Conservation (phyloP, 1,284 basidiomycete species). For the Cryptococcus sp. region DNA sequence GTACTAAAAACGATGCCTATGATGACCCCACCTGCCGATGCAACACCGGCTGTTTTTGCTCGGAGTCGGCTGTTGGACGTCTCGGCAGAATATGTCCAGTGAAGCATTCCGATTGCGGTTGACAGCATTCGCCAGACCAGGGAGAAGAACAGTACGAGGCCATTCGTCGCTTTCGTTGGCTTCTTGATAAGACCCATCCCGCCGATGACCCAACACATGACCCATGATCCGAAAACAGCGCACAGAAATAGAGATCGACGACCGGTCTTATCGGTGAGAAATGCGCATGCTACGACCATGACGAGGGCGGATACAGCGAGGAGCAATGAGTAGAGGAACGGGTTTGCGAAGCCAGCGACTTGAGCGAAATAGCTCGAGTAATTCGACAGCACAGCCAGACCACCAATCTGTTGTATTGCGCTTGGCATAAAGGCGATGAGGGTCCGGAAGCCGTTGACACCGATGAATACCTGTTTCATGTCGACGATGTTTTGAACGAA, state of each 20-base stretch:
- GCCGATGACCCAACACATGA: conserved; percentile 26
- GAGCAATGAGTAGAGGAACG: conserved; percentile 34
- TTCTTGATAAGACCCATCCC: conserved; percentile 27
- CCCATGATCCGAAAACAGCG: conserved; percentile 19
- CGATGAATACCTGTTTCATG: conserved; percentile 31
- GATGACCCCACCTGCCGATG: conserved; percentile 30
- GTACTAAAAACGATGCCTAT: conserved; percentile 35
- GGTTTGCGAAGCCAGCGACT: conserved; percentile 31
- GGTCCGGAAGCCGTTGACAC: conserved; percentile 37
- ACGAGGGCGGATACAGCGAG: conserved; percentile 28
- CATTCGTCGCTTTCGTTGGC: conserved; percentile 15
- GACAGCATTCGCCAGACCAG: conserved; percentile 29
- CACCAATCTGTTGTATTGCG: conserved; percentile 32
- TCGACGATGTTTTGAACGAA: conserved; percentile 23
- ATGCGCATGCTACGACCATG: conserved; percentile 26
- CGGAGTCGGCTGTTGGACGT: conserved; percentile 24
- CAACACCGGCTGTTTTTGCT: conserved; percentile 33
- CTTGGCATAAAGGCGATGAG: conserved; percentile 35
- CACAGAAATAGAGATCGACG: conserved; percentile 32
- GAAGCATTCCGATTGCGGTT: too few relatives aligned
- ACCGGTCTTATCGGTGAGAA: conserved; percentile 33
- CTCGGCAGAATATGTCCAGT: conserved; percentile 20
- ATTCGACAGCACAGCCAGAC: conserved; percentile 27
- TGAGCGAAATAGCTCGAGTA: conserved; percentile 35
- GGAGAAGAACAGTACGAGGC: conserved; percentile 16